A percentile compares a stretch with the other conserved stretches of the same genome.
Conservation (phyloP, 2,329 filamentous ascomycete species). For the Didymella segeticola region DNA sequence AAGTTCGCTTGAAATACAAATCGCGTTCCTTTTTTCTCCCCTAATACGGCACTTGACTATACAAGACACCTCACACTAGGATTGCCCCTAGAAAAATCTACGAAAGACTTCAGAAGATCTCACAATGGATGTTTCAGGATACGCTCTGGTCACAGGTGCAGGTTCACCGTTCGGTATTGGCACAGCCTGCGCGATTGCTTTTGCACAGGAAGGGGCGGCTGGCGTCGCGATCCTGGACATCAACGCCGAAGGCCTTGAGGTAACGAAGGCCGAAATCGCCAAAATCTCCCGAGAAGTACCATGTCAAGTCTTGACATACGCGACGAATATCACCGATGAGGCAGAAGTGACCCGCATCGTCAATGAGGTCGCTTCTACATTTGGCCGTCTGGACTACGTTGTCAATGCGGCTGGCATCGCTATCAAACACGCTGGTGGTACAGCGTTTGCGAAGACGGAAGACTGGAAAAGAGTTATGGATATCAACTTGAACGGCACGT, state of each 20-base stretch:
- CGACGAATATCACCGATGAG: conserved; percentile 44
- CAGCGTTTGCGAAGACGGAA: conserved; percentile 44
- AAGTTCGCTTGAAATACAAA: no score
- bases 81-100: no score
- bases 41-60: no score
- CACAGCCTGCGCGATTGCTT: conserved; percentile 37
- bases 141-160: conserved; percentile 26
- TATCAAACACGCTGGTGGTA: conserved; percentile 49
- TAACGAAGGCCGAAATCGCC: conserved; percentile 23
- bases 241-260: conserved; percentile 19
- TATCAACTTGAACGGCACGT: conserved; percentile 54
- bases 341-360: conserved; percentile 36
- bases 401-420: conserved; percentile 53
- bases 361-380: conserved; percentile 31
- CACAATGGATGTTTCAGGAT: conserved; percentile 34
- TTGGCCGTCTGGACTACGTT: conserved; percentile 52
- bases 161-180: conserved; percentile 35
- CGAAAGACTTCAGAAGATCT: not conserved
- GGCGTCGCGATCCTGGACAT: conserved; percentile 30
- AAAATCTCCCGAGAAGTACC: not conserved
- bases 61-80: no score
- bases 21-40: no score
- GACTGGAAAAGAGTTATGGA: conserved; percentile 53
- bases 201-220: conserved; percentile 26
- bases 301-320: conserved; percentile 6